phyloP scores from a whole-genome alignment of 495 filamentous ascomycete genomes.

The Annulohypoxylon moriforme region DNA sequence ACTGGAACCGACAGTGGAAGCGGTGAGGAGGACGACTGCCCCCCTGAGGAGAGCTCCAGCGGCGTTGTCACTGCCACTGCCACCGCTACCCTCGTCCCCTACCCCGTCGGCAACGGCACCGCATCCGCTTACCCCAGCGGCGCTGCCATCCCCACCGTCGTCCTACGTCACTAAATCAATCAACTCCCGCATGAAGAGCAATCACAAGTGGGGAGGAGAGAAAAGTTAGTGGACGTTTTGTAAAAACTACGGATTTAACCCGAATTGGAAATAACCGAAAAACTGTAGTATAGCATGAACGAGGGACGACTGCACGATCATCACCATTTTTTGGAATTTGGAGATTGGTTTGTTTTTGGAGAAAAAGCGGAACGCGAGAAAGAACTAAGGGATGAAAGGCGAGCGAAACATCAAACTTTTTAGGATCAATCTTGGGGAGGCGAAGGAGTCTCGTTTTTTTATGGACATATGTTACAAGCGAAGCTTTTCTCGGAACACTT shows the following conservation, averaged over 20 bases:
- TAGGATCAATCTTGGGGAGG: slow-evolving; percentile 21
- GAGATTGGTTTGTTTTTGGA: background rate
- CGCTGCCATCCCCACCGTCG: slow-evolving; percentile 36
- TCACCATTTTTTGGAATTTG: background rate
- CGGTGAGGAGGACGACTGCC: slow-evolving; percentile 46
- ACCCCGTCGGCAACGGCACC: slow-evolving; percentile 48
- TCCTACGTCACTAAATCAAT: slow-evolving; percentile 25
- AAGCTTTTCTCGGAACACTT: background rate
- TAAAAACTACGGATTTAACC: slow-evolving; percentile 21
- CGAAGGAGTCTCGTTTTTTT: slow-evolving; percentile 7
- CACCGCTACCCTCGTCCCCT: slow-evolving; percentile 49
- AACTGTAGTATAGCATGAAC: slow-evolving; percentile 33
- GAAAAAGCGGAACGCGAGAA: background rate
- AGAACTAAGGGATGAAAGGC: background rate
- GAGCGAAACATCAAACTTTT: slow-evolving; percentile 14
- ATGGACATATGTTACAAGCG: background rate
- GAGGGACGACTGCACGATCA: slow-evolving; percentile 38
- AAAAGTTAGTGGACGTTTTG: slow-evolving; percentile 2
- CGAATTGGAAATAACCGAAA: background rate
- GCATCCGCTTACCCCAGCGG: slow-evolving; percentile 13
- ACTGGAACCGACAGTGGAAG: slow-evolving; percentile 27
- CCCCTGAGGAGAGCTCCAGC: slow-evolving; percentile 46
- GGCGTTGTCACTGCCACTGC: slow-evolving; percentile 45
- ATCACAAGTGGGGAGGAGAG: background rate
- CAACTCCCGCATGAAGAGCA: background rate